phyloP scores from a whole-genome alignment of 495 filamentous ascomycete genomes.

The Daldinia grandis region DNA sequence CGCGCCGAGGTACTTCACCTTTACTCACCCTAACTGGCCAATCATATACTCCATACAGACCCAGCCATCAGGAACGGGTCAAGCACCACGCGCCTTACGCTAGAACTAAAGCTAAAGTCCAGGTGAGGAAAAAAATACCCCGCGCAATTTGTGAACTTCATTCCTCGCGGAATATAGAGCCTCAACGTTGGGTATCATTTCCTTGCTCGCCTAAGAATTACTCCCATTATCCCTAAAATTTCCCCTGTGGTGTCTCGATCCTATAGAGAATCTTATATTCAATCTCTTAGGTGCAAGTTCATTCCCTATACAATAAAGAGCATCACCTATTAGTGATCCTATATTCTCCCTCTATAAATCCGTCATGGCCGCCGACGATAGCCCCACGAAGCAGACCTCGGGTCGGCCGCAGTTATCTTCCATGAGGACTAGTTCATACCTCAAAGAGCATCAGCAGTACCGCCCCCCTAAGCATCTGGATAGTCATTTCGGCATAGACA shows the following conservation, averaged over 20 bases:
- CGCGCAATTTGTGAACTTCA: constrained; percentile 35
- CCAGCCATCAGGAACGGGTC: constrained; percentile 35
- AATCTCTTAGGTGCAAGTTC: not conserved
- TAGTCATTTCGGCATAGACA: constrained; percentile 61
- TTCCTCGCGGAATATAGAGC: constrained; percentile 7
- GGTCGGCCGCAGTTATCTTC: constrained; percentile 56
- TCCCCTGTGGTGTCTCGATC: not conserved
- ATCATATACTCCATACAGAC: constrained; percentile 21
- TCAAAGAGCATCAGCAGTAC: constrained; percentile 78
- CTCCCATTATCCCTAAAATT: not conserved
- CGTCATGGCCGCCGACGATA: constrained; percentile 50
- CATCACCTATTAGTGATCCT: not conserved
- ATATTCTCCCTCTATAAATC: not conserved
- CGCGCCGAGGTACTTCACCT: not conserved
- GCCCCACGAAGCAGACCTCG: constrained; percentile 40
- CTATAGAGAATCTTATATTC: not conserved
- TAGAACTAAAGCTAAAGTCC: constrained; percentile 5
- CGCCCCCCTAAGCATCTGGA: constrained; percentile 65
- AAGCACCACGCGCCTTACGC: not conserved
- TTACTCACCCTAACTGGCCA: constrained; percentile 1
- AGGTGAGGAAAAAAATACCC: constrained; percentile 25
- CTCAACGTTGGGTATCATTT: constrained; percentile 5
- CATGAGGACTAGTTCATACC: constrained; percentile 73
- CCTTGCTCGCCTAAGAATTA: constrained; percentile 5
- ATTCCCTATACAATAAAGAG: not conserved